These are phyloP conservation scores for Fusarium gaditjirri DNA, from an alignment of 2,329 filamentous ascomycete species.

Conservation along the genomic window DNA sequence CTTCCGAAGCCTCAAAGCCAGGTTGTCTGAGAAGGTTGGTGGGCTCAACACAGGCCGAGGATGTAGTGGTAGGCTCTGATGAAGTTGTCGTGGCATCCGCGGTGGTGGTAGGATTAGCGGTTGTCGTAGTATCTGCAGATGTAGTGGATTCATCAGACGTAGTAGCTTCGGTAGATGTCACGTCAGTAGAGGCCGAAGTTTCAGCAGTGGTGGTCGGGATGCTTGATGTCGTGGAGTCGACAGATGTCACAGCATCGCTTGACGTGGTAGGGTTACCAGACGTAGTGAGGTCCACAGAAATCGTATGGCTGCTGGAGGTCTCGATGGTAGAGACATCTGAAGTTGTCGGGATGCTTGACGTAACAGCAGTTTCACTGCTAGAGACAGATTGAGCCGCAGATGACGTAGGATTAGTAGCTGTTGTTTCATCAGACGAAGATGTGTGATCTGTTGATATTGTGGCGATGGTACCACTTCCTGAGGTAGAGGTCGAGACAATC, in stretches of 20 bases:
- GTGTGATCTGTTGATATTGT: not conserved
- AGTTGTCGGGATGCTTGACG: not conserved
- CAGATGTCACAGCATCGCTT: not conserved
- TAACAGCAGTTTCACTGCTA: not conserved
- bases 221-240: not conserved
- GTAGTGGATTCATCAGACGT: not conserved
- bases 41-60: slow-evolving; percentile 2
- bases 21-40: slow-evolving; percentile 2
- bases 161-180: not conserved
- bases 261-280: not conserved
- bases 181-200: rapidly evolving
- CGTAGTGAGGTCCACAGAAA: not conserved
- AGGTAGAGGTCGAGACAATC: not conserved
- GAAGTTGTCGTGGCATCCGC: not conserved
- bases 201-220: not conserved
- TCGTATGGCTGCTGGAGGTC: not conserved
- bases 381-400: not conserved
- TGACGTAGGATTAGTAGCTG: not conserved
- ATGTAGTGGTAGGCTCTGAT: slow-evolving; percentile 4
- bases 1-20: not conserved
- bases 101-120: not conserved
- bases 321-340: not conserved
- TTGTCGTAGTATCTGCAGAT: not conserved
- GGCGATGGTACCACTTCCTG: not conserved
- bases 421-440: not conserved